Conservation (phyloP, 257 asterid genomes). For the Paraleonurus japonicus region DNA sequence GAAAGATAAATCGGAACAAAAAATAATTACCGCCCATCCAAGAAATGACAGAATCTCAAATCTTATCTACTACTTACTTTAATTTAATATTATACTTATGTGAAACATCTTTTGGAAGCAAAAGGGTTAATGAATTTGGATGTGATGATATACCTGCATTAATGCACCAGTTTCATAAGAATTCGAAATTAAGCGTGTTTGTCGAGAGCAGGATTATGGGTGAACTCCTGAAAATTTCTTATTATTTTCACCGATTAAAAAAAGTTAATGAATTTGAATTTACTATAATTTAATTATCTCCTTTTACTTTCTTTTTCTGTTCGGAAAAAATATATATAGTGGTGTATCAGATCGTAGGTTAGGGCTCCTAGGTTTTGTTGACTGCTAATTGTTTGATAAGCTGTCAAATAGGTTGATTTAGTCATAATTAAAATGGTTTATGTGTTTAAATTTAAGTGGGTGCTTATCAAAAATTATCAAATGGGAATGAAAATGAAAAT, state of each 20-base stretch:
- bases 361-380: constrained; percentile 26
- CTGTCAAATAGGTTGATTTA: constrained; percentile 26
- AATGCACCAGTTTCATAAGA: no score
- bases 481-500: no score
- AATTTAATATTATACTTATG: no score
- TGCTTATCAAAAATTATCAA: no score
- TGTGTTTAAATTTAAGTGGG: background rate
- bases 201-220: no score
- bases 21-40: constrained; percentile 25
- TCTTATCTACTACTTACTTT: background rate
- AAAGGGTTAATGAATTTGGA: no score
- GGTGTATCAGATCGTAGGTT: background rate
- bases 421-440: background rate
- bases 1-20: constrained; percentile 19
- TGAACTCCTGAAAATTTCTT: no score
- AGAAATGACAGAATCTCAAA: constrained; percentile 14
- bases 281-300: background rate
- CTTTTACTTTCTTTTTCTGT: background rate
- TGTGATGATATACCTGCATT: no score
- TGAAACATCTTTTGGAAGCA: background rate
- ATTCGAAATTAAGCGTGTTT: no score
- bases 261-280: background rate
- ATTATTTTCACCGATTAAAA: no score
- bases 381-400: constrained; percentile 18
- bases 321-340: background rate